Conservation (phyloP, 2,329 filamentous ascomycete species). For the Fusarium sp. region DNA sequence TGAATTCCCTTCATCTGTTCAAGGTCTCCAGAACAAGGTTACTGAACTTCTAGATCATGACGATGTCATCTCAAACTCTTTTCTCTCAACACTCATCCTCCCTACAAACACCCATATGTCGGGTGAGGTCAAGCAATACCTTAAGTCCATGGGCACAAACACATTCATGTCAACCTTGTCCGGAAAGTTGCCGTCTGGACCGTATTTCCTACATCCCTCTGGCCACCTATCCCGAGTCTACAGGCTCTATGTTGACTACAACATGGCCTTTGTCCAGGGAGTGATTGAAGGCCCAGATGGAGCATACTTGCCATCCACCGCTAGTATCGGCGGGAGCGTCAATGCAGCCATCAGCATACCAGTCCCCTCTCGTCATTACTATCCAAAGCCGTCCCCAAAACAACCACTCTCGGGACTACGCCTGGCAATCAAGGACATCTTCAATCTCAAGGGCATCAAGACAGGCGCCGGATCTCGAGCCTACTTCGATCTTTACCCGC, state of each 20-base stretch:
- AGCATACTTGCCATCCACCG: background rate
- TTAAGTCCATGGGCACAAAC: background rate
- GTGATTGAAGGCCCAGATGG: background rate
- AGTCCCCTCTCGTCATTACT: background rate
- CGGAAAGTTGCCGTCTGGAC: background rate
- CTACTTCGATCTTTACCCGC: background rate
- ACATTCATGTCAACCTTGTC: background rate
- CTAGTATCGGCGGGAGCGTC: background rate
- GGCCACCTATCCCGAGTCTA: background rate
- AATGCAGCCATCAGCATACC: background rate
- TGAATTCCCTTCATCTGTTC: background rate
- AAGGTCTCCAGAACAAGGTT: background rate
- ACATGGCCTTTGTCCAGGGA: background rate
- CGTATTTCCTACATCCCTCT: background rate
- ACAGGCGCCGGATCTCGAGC: conserved; percentile 4
- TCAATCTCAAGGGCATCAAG: conserved; percentile 8
- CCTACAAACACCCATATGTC: background rate
- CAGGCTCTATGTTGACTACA: background rate
- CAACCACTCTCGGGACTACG: background rate
- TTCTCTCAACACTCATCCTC: background rate
- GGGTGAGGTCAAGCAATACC: background rate
- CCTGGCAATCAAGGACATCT: conserved; percentile 17
- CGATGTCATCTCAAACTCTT: background rate
- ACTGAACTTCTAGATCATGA: background rate
- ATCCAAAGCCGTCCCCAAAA: background rate